Evolutionary conservation across 441 rosid species (phyloP).

Genomic region (Pelargonium cotyledonis): DNA sequence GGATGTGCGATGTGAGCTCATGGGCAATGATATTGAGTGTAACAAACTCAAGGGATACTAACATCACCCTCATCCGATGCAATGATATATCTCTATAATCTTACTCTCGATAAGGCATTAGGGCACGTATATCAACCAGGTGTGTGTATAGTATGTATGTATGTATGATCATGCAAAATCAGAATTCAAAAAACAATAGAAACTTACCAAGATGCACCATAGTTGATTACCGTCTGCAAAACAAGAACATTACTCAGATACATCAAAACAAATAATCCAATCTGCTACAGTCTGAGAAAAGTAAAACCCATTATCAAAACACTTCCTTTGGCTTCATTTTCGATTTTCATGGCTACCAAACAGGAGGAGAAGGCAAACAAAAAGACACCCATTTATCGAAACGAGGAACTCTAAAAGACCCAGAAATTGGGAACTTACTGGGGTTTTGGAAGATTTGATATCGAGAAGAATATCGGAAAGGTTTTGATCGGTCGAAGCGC

Average conservation of each 20-base stretch:
- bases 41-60: no score
- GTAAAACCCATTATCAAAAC: background rate
- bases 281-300: no score
- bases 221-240: conserved; percentile 65
- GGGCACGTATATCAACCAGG: no score
- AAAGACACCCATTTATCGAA: background rate
- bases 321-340: background rate
- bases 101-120: no score
- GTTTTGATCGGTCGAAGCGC: conserved; percentile 46
- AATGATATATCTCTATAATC: no score
- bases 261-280: background rate
- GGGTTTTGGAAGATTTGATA: conserved; percentile 46
- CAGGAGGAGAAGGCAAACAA: background rate
- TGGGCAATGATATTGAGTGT: no score
- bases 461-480: conserved; percentile 36
- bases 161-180: no score
- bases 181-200: background rate
- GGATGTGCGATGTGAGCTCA: no score
- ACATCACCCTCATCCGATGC: no score
- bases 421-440: conserved; percentile 24
- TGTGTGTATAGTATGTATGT: no score
- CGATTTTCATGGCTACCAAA: background rate
- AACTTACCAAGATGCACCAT: conserved; percentile 73
- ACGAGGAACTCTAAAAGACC: no score
- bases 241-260: conserved; percentile 4